Base-by-base conservation (phyloP, 345 rosid genomes). In the Limnanthes douglasii region DNA sequence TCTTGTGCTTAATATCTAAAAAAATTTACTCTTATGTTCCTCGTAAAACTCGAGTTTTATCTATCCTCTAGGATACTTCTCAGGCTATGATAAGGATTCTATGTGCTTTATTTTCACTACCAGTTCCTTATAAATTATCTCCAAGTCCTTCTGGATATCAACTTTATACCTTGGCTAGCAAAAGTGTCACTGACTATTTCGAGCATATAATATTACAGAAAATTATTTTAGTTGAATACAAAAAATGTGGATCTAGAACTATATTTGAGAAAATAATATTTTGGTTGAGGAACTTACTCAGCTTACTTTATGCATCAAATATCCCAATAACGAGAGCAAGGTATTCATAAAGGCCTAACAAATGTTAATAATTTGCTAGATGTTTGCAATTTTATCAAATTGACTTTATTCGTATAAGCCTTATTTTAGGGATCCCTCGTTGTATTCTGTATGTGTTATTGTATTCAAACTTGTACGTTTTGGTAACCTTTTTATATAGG, bases 241-340 rank as follows among this genome's bases (percentile, higher is more conserved):
- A 36, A 31, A 94, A 95, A 46, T 81, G 94, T 55, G 99, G 99
- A 49, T 78, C 96, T 9, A 85, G 99, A 46, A 92, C 96, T 5
- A 72, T 92, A 42, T 92, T 81, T 59, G 85, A 92, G 68, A 96
- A 85, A 96, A 96, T 85, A 27, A 19, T 34, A 45, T n/a, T n/a
- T n/a, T n/a, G n/a, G n/a, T n/a, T n/a, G n/a, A n/a, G n/a, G n/a
- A n/a, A n/a, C n/a, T n/a, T n/a, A n/a, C n/a, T n/a, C n/a, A n/a
- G n/a, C n/a, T n/a, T n/a, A n/a, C n/a, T n/a, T n/a, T n/a, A n/a
- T n/a, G n/a, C n/a, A n/a, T n/a, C n/a, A n/a, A n/a, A n/a, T n/a
- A n/a, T n/a, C n/a, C n/a, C n/a, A n/a, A n/a, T n/a, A n/a, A n/a
- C n/a, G n/a, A n/a, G n/a, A n/a, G n/a, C n/a, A n/a, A n/a, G n/a